Base-by-base conservation (phyloP, 2,329 filamentous ascomycete species). In the Berkeleyomyces basicola region DNA sequence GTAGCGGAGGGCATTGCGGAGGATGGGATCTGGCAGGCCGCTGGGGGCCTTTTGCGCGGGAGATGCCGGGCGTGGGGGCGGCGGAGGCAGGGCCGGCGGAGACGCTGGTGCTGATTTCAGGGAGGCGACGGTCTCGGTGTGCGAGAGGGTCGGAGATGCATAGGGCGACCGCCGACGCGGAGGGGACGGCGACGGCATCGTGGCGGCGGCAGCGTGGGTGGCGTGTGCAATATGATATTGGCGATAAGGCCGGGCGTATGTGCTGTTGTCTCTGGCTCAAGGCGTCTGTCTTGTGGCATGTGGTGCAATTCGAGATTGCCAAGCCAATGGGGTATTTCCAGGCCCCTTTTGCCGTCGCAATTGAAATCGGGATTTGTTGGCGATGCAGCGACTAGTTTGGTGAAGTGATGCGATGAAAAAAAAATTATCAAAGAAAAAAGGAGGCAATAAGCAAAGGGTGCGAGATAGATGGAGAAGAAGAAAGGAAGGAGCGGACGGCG, bases 1-100 rank as follows among this genome's bases (percentile, higher is more conserved):
- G 74, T 96, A 91, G 67, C 90, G 86, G 64, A 96, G 79, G 51
- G 89, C 85, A 72, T 93, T 95, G 73, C 88, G 88, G 63, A 95
- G 79, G 66, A 95, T 79, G 4, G 88, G 86, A 67, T 92, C 87
- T 46, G 67, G 64, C 39, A 67, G 72, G 40, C 31, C 64, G 58
- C 57, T 63, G 44, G 16, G 61, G 47, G 42, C 47, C 49, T 39
- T 23, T 23, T 47, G 57, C 14, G 62, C 11, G 7, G 23, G 55
- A n/a, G 47, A 61, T 42, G 59, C 39, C 40, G 57, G 58, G 40
- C 51, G 65, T 33, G 10, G 59, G 58, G 61, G 58, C 61, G 53
- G 58, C 7, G n/a, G 23, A 16, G 39, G 23, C 39, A 7, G 61
- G 58, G 53, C 55, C 59, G 59, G 60, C 3, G 16, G 31, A n/a